phyloP scores from a whole-genome alignment of 176 grass and related monocot genomes.

The Musa itinerans region DNA sequence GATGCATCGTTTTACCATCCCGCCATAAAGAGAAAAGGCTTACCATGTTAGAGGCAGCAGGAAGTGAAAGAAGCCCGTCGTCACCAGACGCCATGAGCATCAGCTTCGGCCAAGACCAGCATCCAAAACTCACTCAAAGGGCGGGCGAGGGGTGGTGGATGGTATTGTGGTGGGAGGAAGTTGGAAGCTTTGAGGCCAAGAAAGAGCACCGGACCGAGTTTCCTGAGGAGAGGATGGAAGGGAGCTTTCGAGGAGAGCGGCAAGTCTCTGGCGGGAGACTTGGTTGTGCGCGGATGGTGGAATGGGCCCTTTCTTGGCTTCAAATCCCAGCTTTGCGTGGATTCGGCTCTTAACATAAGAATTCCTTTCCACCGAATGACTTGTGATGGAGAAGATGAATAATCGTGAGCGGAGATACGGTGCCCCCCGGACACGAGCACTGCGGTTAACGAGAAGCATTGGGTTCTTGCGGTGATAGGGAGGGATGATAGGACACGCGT shows the following conservation, averaged over 20 bases:
- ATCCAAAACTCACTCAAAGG: not conserved
- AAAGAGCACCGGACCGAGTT: not conserved
- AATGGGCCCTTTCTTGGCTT: not conserved
- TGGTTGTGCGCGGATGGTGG: not conserved
- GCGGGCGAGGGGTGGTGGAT: not conserved
- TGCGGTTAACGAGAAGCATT: no score
- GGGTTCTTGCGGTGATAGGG: no score
- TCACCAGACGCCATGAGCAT: not conserved
- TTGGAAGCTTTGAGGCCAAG: conserved; percentile 3
- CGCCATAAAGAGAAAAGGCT: no score
- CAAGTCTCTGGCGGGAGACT: not conserved
- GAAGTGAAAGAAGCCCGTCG: not conserved
- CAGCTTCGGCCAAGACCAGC: not conserved
- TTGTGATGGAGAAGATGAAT: no score
- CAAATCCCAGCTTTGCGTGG: not conserved
- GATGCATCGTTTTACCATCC: no score
- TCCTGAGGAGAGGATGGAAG: not conserved
- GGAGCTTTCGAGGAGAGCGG: conserved; percentile 11
- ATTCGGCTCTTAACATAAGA: no score
- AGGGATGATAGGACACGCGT: no score
- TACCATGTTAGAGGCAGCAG: not conserved
- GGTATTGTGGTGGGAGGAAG: not conserved
- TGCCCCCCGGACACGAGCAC: no score
- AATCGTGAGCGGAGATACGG: no score
- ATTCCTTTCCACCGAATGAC: no score